These are phyloP conservation scores for Angomonas desouzai DNA, from an alignment of 208 protist species.

Conservation along the genomic window DNA sequence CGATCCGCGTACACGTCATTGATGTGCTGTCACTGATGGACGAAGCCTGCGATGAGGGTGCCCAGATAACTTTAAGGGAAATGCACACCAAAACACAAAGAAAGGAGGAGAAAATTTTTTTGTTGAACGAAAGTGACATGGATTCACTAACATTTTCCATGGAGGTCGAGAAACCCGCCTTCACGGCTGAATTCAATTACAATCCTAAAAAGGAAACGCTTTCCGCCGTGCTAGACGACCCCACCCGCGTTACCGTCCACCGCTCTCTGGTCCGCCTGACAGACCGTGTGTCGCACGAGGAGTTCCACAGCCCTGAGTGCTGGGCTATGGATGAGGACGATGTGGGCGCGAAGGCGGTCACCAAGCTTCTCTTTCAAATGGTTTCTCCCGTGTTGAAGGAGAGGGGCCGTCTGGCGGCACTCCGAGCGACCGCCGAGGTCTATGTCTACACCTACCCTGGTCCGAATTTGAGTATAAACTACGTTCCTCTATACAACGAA, in stretches of 20 bases:
- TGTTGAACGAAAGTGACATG: not conserved
- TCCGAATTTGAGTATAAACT: not conserved
- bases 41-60: not conserved
- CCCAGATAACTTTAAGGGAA: not conserved
- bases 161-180: not conserved
- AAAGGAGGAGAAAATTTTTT: not conserved
- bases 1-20: not conserved
- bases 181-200: not conserved
- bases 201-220: not conserved
- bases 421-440: not conserved
- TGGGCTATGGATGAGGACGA: too few species aligned
- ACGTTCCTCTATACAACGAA: not conserved
- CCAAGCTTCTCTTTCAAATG: not conserved
- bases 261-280: not conserved
- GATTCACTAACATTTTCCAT: not conserved
- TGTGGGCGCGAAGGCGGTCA: not conserved
- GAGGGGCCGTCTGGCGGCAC: not conserved
- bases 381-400: not conserved
- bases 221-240: not conserved
- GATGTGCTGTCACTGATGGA: slow-evolving; percentile 4
- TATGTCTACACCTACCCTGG: not conserved
- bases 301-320: too few species aligned
- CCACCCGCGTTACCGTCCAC: not conserved
- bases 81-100: not conserved
- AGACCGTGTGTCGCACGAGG: not conserved